Base-by-base conservation (phyloP, 192 early-diverging fungal species). In the Gorgonomyces haynaldii region DNA sequence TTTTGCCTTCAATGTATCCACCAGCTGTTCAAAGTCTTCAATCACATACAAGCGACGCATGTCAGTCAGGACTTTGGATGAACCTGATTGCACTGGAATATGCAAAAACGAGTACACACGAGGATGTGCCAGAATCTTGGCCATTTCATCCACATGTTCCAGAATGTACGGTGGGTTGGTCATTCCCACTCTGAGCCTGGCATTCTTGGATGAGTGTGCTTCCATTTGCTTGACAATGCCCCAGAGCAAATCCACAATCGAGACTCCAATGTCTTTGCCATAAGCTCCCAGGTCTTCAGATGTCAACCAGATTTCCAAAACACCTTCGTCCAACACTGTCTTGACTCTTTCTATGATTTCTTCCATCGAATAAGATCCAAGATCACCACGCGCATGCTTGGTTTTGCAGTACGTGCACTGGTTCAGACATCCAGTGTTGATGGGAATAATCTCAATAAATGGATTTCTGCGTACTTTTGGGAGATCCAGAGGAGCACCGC, bases 351-450 rank as follows among this genome's bases (percentile, higher is more conserved):
- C 48, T 35, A 74, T 45, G 42, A 78, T 70, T 31, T 72, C 70
- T 30, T 52, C 46, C 0, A 60, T 55, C 4, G 54, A n/a, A 42
- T 78, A 78, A 8, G 57, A 61, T 2, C 69, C 68, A 12, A 77
- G 38, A 28, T 68, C 69, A 27, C 71, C 69, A 26, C 70, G 52
- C 9, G 71, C 63, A 37, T 64, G 61, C 21, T 64, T 65, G n/a
- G 58, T 69, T 52, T 78, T 78, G 58, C 76, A 78, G 52, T 78
- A 78, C 2, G 76, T 78, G 57, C 76, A 78, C 32, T 78, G 69
- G 46, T 78, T 78, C 31, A 77, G 43, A 39, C 73, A 77, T 7
- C 70, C 70, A 10, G 75, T 78, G 48, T 77, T 78, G 50, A 78
- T 73, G 27, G 75, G 69, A 49, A 78, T 72, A 36, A 78, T 78